Evolutionary conservation across 2,329 filamentous ascomycete species (phyloP), one percentile per base, ranked within the genome.

Genomic region (Arthrobotrys musiformis): DNA sequence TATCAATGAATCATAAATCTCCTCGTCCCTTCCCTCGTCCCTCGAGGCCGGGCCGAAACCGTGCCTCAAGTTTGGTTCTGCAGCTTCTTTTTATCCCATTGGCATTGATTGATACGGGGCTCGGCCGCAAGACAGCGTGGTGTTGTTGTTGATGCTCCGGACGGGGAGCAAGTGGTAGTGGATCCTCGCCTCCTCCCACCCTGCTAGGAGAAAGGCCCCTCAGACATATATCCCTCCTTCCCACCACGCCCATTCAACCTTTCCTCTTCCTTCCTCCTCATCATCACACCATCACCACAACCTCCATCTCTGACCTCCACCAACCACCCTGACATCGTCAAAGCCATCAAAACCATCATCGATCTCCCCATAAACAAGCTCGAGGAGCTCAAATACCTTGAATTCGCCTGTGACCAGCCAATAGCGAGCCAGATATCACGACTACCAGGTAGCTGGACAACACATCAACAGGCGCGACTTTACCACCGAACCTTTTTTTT

Each of bases 141-240:
- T 77, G 73, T 77, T 77, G 73, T 77, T 77, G 73, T 77, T 77
- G 61, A 70, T 56, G 73, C 44, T 46, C 50, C 42, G 52, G 50
- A 19, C 48, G 17, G 70, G 52, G 50, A 64, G 50, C 50, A 56
- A 35, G 60, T 70, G 40, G 72, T 70, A 66, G 73, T 77, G 73
- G 73, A 77, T 77, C 73, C 73, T 77, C 73, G 73, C 73, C 73
- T 77, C 61, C 66, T 70, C 73, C 60, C 66, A 77, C 66, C 66
- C 66, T 77, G 73, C 73, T 70, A 67, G 66, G 73, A 77, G 73
- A 77, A 77, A 60, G 73, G 73, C 73, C 73, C 73, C 73, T 70
- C 73, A 77, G 73, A 70, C 66, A 70, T 77, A 77, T 77, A 77
- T 77, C 73, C 73, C 66, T 77, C 73, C 73, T 70, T 69, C 73